phyloP scores from a whole-genome alignment of 148 eudicot species.

The Heliamphora exappendiculata region DNA sequence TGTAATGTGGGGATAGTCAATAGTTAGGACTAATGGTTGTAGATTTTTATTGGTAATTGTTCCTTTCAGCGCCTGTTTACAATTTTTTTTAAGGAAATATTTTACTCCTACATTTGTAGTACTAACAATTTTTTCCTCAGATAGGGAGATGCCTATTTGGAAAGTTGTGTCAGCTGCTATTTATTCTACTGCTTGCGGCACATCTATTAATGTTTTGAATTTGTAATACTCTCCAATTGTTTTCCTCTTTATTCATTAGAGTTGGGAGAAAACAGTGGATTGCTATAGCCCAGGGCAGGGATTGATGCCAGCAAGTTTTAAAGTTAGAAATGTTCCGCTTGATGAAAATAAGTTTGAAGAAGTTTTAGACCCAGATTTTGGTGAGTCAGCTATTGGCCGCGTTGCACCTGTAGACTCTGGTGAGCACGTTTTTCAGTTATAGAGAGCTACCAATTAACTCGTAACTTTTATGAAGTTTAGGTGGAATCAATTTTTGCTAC shows the following conservation, averaged over 20 bases:
- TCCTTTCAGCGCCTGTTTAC: neutral
- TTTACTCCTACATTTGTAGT: neutral
- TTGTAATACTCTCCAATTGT: neutral
- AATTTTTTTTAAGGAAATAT: neutral
- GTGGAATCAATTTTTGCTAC: neutral
- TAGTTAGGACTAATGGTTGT: neutral
- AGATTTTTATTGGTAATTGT: neutral
- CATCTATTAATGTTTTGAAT: neutral
- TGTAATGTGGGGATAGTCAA: neutral
- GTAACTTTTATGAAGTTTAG: neutral
- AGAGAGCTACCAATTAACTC: neutral
- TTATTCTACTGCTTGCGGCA: neutral
- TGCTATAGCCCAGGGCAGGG: constrained; percentile 71
- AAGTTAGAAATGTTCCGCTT: constrained; percentile 51
- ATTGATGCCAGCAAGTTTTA: constrained; percentile 70
- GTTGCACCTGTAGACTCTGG: constrained; percentile 98
- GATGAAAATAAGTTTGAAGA: constrained; percentile 50
- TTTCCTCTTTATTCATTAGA: constrained; percentile 27
- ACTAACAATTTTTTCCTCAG: neutral
- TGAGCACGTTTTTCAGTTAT: constrained; percentile 15
- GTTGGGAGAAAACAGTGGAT: constrained; percentile 62
- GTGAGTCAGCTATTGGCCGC: constrained; percentile 59
- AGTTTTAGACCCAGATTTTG: constrained; percentile 66
- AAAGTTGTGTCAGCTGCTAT: neutral
- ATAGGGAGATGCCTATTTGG: neutral